These are phyloP conservation scores for Zizania palustris DNA, from an alignment of 202 grass and related monocot genomes.

Conservation along the genomic window DNA sequence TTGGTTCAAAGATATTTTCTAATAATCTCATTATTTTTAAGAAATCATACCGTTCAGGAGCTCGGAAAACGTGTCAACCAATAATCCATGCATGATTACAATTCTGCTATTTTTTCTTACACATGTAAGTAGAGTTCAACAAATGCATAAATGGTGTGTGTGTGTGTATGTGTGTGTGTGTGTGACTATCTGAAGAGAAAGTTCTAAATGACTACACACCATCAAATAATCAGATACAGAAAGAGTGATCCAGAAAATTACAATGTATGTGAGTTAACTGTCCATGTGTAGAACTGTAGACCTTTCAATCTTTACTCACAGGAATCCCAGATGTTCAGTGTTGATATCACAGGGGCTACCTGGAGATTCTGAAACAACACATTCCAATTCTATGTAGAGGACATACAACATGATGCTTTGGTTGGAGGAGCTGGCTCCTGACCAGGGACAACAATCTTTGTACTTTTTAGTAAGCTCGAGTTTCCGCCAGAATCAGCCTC, in stretches of 20 bases:
- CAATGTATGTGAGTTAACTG: conserved; percentile 45
- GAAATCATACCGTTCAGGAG: too few relatives aligned
- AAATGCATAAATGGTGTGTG: conserved; percentile 25
- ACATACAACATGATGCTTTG: conserved; percentile 61
- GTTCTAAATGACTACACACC: conserved; percentile 35
- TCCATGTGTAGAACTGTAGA: conserved; percentile 32
- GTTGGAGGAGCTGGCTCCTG: conserved; percentile 43
- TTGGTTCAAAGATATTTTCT: too few relatives aligned
- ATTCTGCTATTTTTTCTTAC: neutral
- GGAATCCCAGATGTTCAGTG: conserved; percentile 35
- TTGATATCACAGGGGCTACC: neutral
- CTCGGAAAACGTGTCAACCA: too few relatives aligned
- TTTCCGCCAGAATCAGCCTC: conserved; percentile 48
- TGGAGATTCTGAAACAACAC: conserved; percentile 16
- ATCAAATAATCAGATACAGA: conserved; percentile 41
- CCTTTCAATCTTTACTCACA: conserved; percentile 34
- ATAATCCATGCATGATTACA: too few relatives aligned
- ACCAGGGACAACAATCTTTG: conserved; percentile 54
- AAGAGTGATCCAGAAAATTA: conserved; percentile 38
- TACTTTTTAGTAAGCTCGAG: conserved; percentile 62
- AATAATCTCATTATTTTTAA: too few relatives aligned
- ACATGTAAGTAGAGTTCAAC: neutral
- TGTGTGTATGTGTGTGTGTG: too few relatives aligned
- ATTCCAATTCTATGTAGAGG: conserved; percentile 36
- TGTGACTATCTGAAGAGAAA: neutral